Conservation (phyloP, 495 filamentous ascomycete species). For the Hypoxylon lenormandii region DNA sequence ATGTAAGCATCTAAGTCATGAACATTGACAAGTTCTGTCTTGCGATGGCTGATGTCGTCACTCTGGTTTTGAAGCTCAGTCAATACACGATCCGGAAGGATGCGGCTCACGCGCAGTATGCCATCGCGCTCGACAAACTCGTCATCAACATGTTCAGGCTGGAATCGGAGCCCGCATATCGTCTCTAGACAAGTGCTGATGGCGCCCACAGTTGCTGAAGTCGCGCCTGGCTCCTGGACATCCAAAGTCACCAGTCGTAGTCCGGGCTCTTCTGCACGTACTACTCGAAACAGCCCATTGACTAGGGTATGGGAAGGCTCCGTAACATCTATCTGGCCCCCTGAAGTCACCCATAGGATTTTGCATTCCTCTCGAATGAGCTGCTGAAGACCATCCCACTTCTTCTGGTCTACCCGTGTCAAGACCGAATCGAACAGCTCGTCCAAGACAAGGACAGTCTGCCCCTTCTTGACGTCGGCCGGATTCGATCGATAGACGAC, state of each 20-base stretch:
- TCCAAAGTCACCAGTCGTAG: slow-evolving; percentile 52
- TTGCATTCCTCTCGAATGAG: slow-evolving; percentile 23
- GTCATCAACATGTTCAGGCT: slow-evolving; percentile 20
- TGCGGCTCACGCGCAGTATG: slow-evolving; percentile 39
- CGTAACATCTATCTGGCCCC: slow-evolving; percentile 46
- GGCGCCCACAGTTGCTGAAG: slow-evolving; percentile 25
- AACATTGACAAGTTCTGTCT: not conserved
- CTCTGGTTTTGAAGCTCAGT: no score
- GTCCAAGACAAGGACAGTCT: slow-evolving; percentile 45
- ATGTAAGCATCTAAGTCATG: slow-evolving; percentile 18
- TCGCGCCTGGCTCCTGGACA: slow-evolving; percentile 35
- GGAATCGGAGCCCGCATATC: slow-evolving; percentile 9
- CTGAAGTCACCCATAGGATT: slow-evolving; percentile 55
- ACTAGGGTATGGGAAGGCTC: slow-evolving; percentile 49
- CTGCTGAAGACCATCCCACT: slow-evolving; percentile 45
- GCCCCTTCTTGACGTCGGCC: no score
- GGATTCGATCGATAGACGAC: no score
- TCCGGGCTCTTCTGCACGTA: slow-evolving; percentile 48
- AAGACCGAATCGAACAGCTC: slow-evolving; percentile 36
- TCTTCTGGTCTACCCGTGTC: slow-evolving; percentile 11
- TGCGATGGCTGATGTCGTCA: not conserved
- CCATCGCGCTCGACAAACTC: slow-evolving; percentile 54
- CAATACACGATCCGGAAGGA: slow-evolving; percentile 43
- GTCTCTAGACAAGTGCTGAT: slow-evolving; percentile 21
- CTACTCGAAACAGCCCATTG: slow-evolving; percentile 48